phyloP scores from a whole-genome alignment of 75 land plant species.

The Gnetum montanum region DNA sequence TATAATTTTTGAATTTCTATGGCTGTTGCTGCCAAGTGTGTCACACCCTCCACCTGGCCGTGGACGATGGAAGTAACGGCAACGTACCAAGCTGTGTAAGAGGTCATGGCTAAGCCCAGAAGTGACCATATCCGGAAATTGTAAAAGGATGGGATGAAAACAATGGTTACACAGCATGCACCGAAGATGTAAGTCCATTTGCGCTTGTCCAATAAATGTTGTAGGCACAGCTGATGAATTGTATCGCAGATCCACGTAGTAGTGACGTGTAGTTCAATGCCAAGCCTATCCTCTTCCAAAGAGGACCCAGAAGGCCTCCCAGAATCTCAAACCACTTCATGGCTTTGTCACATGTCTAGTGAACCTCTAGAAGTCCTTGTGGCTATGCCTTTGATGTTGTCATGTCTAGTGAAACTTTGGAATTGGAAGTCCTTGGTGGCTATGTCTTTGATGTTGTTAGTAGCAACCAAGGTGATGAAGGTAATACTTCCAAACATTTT shows the following conservation, averaged over 20 bases:
- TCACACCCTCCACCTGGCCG: conserved; percentile 72
- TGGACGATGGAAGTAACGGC: conserved; percentile 66
- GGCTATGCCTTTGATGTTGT: too few species aligned
- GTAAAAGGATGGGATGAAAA: conserved; percentile 88
- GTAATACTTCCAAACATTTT: too few species aligned
- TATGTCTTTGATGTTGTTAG: too few species aligned
- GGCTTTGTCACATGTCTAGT: too few species aligned
- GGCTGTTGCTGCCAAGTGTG: conserved; percentile 32
- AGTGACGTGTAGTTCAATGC: conserved; percentile 49
- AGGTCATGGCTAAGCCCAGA: conserved; percentile 87
- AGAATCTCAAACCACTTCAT: conserved; percentile 71
- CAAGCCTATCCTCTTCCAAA: conserved; percentile 49
- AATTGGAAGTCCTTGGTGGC: too few species aligned
- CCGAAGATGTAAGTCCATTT: conserved; percentile 98
- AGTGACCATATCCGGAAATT: conserved; percentile 94
- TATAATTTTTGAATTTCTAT: conserved; percentile 52
- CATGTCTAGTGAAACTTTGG: too few species aligned
- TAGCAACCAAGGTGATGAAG: too few species aligned
- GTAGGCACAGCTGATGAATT: conserved; percentile 69
- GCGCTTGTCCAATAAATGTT: conserved; percentile 89
- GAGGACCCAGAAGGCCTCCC: conserved; percentile 48
- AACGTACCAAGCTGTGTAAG: conserved; percentile 95
- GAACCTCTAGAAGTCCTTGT: too few species aligned
- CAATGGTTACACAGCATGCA: conserved; percentile 88
- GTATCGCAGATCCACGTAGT: conserved; percentile 60